These are phyloP conservation scores for Luffa acutangula DNA, from an alignment of 306 rosid species.

Conservation along the genomic window DNA sequence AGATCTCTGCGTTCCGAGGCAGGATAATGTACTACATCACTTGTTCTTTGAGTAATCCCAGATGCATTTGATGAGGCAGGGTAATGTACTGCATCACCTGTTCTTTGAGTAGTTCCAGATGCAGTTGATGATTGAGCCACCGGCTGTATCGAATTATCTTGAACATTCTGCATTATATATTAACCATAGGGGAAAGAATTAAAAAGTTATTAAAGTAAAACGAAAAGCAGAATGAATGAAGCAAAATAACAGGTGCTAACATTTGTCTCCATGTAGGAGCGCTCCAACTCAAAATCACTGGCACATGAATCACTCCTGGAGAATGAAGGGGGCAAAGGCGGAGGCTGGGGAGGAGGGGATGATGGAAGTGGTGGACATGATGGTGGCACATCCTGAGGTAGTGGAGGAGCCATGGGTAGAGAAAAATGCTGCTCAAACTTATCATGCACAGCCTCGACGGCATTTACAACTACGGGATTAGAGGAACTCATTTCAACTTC, in stretches of 20 bases:
- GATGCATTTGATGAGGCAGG: constrained; percentile 28
- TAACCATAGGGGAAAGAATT: constrained; percentile 12
- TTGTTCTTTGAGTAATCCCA: constrained; percentile 37
- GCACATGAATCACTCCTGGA: constrained; percentile 33
- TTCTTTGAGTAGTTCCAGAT: constrained; percentile 38
- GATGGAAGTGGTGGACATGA: constrained; percentile 66
- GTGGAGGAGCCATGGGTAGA: constrained; percentile 34
- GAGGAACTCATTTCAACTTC: constrained; percentile 45
- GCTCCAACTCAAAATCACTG: constrained; percentile 39
- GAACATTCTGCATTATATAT: constrained; percentile 34
- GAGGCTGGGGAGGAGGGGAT: constrained; percentile 64
- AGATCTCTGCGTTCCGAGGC: constrained; percentile 51
- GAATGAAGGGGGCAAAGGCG: constrained; percentile 39
- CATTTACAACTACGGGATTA: constrained; percentile 27
- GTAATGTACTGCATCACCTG: constrained; percentile 36
- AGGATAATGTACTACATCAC: constrained; percentile 37
- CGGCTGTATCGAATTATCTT: constrained; percentile 29
- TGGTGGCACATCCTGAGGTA: constrained; percentile 41
- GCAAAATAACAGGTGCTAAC: constrained; percentile 23
- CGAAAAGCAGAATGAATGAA: not conserved
- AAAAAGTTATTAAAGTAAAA: constrained; percentile 8
- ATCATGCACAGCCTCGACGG: constrained; percentile 16
- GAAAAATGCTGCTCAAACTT: constrained; percentile 36
- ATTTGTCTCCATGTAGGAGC: constrained; percentile 32
- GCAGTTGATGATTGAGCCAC: constrained; percentile 39